These are phyloP conservation scores for Chlamydomonas schloesseri DNA, from an alignment of 139 green algal species.

Conservation along the genomic window DNA sequence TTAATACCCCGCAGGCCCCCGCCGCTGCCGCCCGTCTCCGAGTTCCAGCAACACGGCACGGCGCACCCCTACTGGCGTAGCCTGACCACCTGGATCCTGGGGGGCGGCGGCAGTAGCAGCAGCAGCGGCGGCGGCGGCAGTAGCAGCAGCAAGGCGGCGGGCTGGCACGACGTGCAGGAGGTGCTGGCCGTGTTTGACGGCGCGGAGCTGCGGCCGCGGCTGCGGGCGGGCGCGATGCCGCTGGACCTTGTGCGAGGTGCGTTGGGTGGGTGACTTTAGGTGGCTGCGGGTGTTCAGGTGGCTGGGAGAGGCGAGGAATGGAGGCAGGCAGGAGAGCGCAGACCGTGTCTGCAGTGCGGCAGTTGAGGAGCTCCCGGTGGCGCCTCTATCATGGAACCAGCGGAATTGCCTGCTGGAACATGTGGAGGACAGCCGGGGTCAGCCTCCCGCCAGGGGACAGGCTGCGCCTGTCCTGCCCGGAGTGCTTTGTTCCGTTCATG, in stretches of 20 bases:
- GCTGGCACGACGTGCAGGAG: neutral
- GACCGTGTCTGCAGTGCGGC: too few species aligned
- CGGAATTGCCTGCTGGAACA: too few species aligned
- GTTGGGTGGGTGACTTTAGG: too few species aligned
- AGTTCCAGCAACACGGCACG: neutral
- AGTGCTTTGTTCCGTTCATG: too few species aligned
- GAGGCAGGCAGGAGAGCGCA: neutral
- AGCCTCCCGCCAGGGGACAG: too few species aligned
- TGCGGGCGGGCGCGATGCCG: neutral
- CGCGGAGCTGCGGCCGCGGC: neutral
- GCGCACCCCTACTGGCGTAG: slow-evolving; percentile 11
- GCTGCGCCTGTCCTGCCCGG: too few species aligned
- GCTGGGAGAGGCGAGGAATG: neutral
- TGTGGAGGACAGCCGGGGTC: neutral
- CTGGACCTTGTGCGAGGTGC: slow-evolving; percentile 26
- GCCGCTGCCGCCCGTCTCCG: neutral
- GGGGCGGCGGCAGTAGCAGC: neutral
- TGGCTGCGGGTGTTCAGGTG: too few species aligned
- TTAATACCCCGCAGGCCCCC: neutral
- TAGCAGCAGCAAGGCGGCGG: neutral
- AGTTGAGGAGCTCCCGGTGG: too few species aligned
- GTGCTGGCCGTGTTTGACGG: slow-evolving; percentile 40
- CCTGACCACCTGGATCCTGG: neutral
- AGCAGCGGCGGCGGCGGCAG: too few species aligned
- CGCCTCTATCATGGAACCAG: too few species aligned